Percentiles rank a stretch among this genome's conserved stretches.
These are phyloP conservation scores for Vigna unguiculata DNA, from an alignment of 306 rosid species.

Conservation along the genomic window DNA sequence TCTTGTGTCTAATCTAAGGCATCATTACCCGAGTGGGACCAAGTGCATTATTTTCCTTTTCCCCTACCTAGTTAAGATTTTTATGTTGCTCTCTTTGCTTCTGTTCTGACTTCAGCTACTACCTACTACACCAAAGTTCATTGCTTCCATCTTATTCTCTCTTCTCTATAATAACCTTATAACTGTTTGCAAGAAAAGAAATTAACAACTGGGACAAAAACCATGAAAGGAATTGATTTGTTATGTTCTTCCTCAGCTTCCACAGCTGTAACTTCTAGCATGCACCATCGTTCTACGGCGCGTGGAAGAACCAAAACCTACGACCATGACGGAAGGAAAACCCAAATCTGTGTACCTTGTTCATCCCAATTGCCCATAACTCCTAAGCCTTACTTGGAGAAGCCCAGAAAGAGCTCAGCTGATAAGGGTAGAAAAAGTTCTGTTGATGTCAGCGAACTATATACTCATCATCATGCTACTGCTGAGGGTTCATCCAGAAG, in stretches of 20 bases:
- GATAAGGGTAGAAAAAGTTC: conserved; percentile 60
- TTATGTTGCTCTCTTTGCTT: not conserved
- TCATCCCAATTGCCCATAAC: conserved; percentile 71
- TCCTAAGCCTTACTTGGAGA: conserved; percentile 57
- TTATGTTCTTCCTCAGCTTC: conserved; percentile 78
- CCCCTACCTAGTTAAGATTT: not conserved
- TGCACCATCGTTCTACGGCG: conserved; percentile 55
- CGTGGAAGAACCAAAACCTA: conserved; percentile 45
- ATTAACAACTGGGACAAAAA: not conserved
- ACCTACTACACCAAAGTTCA: conserved; percentile 26
- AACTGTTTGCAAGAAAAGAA: not conserved
- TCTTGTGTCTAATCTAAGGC: conserved; percentile 44
- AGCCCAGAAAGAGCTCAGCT: conserved; percentile 57
- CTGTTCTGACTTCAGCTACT: not conserved
- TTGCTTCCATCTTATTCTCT: conserved; percentile 11
- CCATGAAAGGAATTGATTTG: conserved; percentile 70
- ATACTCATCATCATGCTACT: conserved; percentile 7
- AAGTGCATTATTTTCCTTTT: conserved; percentile 14
- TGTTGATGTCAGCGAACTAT: conserved; percentile 50
- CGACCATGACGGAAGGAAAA: conserved; percentile 45
- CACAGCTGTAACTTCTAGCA: conserved; percentile 66
- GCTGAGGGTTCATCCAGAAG: conserved; percentile 52
- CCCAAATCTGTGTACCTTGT: conserved; percentile 62
- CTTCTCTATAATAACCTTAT: not conserved
- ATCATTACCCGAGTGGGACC: conserved; percentile 52